Evolutionary conservation across 176 grass and related monocot genomes (phyloP).

Genomic region (Raddia distichophylla): DNA sequence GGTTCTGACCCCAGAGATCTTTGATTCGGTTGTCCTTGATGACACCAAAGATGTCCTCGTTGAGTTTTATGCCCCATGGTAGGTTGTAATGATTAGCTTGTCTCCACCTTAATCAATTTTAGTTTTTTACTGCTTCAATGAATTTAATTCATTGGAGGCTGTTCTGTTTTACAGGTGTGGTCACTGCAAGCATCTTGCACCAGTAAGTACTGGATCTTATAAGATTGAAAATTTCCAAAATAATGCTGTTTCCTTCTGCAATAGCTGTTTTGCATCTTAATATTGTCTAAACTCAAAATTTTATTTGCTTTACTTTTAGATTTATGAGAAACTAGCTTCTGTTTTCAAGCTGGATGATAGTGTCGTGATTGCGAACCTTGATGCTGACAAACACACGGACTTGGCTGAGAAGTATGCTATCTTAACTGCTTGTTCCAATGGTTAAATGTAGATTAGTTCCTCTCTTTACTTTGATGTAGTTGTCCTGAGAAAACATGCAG

Average conservation of each 20-base stretch:
- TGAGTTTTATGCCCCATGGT: constrained; percentile 99
- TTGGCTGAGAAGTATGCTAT: constrained; percentile 84
- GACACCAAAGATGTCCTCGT: constrained; percentile 97
- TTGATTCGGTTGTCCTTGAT: constrained; percentile 88
- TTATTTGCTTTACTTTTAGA: constrained; percentile 63
- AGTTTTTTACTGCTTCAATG: constrained; percentile 2
- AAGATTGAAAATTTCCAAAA: constrained; percentile 32
- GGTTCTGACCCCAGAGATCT: constrained; percentile 69
- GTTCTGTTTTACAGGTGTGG: constrained; percentile 72
- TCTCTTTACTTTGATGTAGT: neutral
- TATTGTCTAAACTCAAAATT: constrained; percentile 27
- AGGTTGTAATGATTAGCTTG: constrained; percentile 35
- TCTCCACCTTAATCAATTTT: neutral
- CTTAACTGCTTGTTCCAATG: constrained; percentile 25
- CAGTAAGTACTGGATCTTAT: constrained; percentile 61
- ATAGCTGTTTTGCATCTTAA: neutral
- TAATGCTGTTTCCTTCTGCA: neutral
- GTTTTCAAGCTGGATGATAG: constrained; percentile 70
- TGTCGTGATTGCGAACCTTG: constrained; percentile 91
- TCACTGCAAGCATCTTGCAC: constrained; percentile 98
- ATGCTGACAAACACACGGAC: constrained; percentile 89
- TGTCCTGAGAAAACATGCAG: neutral
- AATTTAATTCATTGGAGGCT: constrained; percentile 27
- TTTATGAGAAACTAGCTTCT: constrained; percentile 85
- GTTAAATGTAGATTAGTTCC: neutral